phyloP scores from a whole-genome alignment of 202 grass and related monocot genomes.

The Schoenoplectus triqueter region DNA sequence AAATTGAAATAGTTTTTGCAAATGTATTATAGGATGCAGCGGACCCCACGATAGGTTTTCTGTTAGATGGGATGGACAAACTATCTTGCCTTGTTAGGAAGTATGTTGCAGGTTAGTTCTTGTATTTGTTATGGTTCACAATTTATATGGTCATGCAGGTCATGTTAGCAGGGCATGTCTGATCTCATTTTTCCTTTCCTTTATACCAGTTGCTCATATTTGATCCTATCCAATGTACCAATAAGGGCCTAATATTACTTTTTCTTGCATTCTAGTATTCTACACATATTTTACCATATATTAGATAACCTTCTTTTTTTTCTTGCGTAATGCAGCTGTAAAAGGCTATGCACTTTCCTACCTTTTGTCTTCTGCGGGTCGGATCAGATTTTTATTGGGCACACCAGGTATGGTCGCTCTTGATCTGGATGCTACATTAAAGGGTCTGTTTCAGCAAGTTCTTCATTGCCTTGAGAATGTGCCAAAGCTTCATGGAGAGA shows the following conservation, averaged over 20 bases:
- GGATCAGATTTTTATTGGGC: slow-evolving; percentile 96
- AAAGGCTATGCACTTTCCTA: slow-evolving; percentile 96
- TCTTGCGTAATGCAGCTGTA: slow-evolving; percentile 68
- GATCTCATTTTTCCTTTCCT: background rate
- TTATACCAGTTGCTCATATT: slow-evolving; percentile 5
- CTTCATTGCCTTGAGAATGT: slow-evolving; percentile 91
- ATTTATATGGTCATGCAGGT: background rate
- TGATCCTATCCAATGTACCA: slow-evolving; percentile 9
- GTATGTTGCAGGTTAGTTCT: slow-evolving; percentile 77
- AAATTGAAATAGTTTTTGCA: slow-evolving; percentile 21
- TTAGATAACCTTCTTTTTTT: background rate
- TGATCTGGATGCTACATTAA: slow-evolving; percentile 88
- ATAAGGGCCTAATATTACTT: background rate
- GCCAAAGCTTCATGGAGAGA: slow-evolving; percentile 90
- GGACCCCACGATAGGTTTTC: slow-evolving; percentile 93
- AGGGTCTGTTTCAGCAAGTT: slow-evolving; percentile 92
- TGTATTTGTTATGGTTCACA: background rate
- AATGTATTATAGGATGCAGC: slow-evolving; percentile 72
- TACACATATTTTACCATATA: slow-evolving; percentile 34
- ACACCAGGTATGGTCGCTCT: slow-evolving; percentile 99
- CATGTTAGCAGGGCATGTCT: too few species aligned
- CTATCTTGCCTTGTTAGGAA: slow-evolving; percentile 92
- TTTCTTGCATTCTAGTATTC: slow-evolving; percentile 35
- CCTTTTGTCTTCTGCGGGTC: slow-evolving; percentile 83
- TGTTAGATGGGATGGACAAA: slow-evolving; percentile 94